phyloP scores from a whole-genome alignment of 208 protist species.

The Angomonas deanei region DNA sequence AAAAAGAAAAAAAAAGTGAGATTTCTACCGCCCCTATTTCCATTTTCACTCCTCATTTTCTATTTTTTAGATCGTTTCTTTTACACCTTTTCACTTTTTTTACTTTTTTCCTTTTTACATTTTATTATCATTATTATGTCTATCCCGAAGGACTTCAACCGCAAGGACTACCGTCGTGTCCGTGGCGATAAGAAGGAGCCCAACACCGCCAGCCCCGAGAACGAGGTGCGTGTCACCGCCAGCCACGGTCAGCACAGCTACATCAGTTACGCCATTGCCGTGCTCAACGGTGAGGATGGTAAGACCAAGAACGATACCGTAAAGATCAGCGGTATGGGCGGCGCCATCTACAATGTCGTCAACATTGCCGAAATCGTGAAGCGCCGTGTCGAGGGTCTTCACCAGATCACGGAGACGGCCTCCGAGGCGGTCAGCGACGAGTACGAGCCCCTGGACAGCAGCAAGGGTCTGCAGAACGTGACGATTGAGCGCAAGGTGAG shows the following conservation, averaged over 20 bases:
- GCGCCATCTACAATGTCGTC: constrained; percentile 87
- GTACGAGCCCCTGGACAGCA: constrained; percentile 80
- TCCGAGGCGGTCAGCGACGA: constrained; percentile 81
- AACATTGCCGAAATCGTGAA: constrained; percentile 93
- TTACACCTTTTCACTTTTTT: not conserved
- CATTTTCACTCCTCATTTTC: not conserved
- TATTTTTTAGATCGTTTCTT: not conserved
- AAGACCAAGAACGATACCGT: constrained; percentile 81
- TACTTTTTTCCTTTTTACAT: not conserved
- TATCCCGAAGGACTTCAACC: not conserved
- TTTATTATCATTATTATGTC: not conserved
- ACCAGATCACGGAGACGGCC: constrained; percentile 87
- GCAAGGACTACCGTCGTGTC: constrained; percentile 60
- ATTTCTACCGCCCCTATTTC: constrained; percentile 6
- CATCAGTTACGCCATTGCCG: constrained; percentile 85
- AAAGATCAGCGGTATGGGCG: constrained; percentile 88
- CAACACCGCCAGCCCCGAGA: constrained; percentile 67
- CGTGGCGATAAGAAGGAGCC: constrained; percentile 35
- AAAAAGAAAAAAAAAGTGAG: not conserved
- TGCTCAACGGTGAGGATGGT: constrained; percentile 79
- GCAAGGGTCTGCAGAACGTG: constrained; percentile 59
- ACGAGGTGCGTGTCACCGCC: constrained; percentile 84
- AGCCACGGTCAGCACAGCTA: constrained; percentile 79
- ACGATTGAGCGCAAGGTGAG: constrained; percentile 80
- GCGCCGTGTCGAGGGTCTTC: constrained; percentile 82